Evolutionary conservation across 2,329 filamentous ascomycete species (phyloP).

Genomic region (Colletotrichum graminicola): DNA sequence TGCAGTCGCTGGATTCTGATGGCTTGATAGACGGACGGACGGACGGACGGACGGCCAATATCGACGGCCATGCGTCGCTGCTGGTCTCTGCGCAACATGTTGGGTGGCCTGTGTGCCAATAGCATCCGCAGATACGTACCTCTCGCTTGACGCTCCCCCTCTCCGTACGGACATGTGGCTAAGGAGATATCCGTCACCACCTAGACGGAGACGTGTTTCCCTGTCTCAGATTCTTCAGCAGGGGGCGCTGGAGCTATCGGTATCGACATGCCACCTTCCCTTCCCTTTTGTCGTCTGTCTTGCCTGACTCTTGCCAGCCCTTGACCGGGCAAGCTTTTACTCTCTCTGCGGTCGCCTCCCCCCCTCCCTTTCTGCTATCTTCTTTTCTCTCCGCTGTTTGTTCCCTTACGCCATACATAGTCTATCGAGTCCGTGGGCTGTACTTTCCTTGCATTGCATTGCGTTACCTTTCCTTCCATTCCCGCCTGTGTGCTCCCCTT

Average conservation of each 20-base stretch:
- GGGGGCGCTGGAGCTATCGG: neutral
- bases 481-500: constrained; percentile 6
- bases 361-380: neutral
- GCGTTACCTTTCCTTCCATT: constrained; percentile 10
- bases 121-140: neutral
- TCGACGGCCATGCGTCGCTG: neutral
- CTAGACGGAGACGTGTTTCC: constrained; percentile 17
- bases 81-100: neutral
- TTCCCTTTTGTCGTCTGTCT: neutral
- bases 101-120: constrained; percentile 10
- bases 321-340: neutral
- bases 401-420: neutral
- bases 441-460: neutral
- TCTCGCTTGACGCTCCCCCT: neutral
- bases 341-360: neutral
- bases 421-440: constrained; percentile 1
- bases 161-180: neutral
- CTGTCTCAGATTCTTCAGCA: constrained; percentile 17
- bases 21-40: neutral
- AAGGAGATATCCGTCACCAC: neutral
- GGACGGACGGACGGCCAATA: constrained; percentile 5
- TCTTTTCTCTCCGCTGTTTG: neutral
- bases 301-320: neutral
- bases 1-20: neutral
- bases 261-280: neutral